phyloP scores from a whole-genome alignment of 805 yeast genomes.

The Scheffersomyces coipomensis region DNA sequence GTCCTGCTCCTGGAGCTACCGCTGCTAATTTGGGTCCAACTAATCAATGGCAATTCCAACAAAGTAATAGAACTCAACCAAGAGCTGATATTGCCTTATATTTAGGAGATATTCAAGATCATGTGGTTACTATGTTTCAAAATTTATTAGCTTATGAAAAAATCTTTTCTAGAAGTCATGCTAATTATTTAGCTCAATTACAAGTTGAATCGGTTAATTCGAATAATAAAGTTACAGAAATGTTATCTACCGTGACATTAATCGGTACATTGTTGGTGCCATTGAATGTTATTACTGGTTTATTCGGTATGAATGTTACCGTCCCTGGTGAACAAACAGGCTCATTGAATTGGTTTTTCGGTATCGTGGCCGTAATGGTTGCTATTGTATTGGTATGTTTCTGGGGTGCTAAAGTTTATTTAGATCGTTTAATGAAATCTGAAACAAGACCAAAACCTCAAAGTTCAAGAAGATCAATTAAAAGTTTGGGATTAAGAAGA shows the following conservation, averaged over 20 bases:
- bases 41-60: constrained; percentile 15
- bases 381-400: constrained; percentile 14
- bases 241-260: constrained; percentile 85
- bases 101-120: constrained; percentile 95
- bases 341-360: constrained; percentile 29
- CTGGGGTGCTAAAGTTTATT: constrained; percentile 19
- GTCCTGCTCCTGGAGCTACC: constrained; percentile 32
- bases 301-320: constrained; percentile 92
- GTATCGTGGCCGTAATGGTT: constrained; percentile 28
- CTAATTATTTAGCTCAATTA: constrained; percentile 88
- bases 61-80: constrained; percentile 47
- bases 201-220: constrained; percentile 91
- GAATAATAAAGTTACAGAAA: constrained; percentile 79
- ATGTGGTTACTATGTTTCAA: constrained; percentile 93
- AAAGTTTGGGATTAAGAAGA: constrained; percentile 23
- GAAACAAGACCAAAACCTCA: constrained; percentile 5
- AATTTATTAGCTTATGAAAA: constrained; percentile 87
- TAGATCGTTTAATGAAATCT: constrained; percentile 9
- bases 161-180: constrained; percentile 87
- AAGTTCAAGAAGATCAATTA: constrained; percentile 21
- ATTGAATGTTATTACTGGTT: constrained; percentile 82
- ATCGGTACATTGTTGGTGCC: constrained; percentile 91
- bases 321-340: constrained; percentile 68
- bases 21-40: constrained; percentile 6
- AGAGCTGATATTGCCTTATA: constrained; percentile 89